phyloP scores from a whole-genome alignment of 1,284 basidiomycete species.

The Trametes polyzona region DNA sequence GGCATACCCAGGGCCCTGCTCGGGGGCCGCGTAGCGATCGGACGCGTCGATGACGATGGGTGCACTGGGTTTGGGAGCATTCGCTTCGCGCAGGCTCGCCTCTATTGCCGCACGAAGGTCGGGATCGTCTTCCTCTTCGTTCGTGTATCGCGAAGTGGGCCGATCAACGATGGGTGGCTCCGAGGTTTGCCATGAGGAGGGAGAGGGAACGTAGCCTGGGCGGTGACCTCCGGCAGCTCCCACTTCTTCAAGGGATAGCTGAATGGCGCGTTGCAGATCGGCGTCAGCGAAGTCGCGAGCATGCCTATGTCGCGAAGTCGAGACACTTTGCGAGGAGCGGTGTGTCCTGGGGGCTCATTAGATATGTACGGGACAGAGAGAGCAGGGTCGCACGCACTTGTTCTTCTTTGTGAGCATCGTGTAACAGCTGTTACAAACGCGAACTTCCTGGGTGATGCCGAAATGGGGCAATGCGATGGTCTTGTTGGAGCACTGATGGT shows the following conservation, averaged over 20 bases:
- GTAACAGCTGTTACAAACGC: constrained; percentile 93
- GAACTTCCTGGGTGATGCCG: constrained; percentile 91
- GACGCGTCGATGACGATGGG: constrained; percentile 64
- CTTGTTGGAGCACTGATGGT: constrained; percentile 92
- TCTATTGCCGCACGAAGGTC: constrained; percentile 95
- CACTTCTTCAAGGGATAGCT: constrained; percentile 86
- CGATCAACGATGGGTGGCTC: constrained; percentile 77
- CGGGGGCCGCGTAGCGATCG: constrained; percentile 21
- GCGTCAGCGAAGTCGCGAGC: constrained; percentile 79
- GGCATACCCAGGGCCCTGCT: constrained; percentile 30
- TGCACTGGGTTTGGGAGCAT: constrained; percentile 79
- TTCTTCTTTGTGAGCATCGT: constrained; percentile 68
- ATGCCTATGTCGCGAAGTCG: constrained; percentile 52
- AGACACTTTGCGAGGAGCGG: constrained; percentile 53
- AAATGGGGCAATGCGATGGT: constrained; percentile 88
- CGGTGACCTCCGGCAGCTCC: constrained; percentile 53
- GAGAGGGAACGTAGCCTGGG: constrained; percentile 72
- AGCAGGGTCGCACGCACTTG: constrained; percentile 25
- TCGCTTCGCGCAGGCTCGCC: constrained; percentile 88
- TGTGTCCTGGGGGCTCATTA: constrained; percentile 37
- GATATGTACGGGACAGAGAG: no score
- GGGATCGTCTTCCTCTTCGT: constrained; percentile 88
- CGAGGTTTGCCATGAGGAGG: constrained; percentile 61
- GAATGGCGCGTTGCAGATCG: constrained; percentile 93
- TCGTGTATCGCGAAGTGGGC: constrained; percentile 34